Conservation (phyloP, 2,329 filamentous ascomycete genomes). For the Hirsutella minnesotensis region DNA sequence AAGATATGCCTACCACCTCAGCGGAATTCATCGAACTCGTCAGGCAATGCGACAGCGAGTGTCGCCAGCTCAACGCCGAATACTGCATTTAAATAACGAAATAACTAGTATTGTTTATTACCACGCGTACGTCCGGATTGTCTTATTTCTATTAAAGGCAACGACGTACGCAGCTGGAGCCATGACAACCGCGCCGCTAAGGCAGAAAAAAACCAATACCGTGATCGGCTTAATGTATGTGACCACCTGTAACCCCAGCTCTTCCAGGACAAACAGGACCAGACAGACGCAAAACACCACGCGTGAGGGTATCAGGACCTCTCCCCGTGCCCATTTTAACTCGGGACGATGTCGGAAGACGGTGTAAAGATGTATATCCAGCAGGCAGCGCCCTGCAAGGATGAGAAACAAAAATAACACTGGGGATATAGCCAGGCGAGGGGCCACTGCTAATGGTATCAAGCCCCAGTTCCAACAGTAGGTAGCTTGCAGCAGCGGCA, state of each 20-base stretch:
- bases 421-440: background rate
- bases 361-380: background rate
- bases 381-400: background rate
- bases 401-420: background rate
- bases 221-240: background rate
- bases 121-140: too few species aligned
- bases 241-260: background rate
- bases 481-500: background rate
- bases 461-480: background rate
- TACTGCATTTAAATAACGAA: too few species aligned
- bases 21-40: too few species aligned
- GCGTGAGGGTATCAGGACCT: background rate
- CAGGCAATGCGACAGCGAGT: too few species aligned
- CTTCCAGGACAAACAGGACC: background rate
- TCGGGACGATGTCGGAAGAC: background rate
- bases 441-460: background rate
- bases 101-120: too few species aligned
- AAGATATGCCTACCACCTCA: too few species aligned
- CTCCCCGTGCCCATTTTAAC: background rate
- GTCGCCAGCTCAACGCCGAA: too few species aligned
- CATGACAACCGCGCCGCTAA: background rate
- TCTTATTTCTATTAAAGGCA: too few species aligned
- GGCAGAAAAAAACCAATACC: background rate
- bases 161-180: background rate
- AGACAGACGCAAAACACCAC: background rate